Conservation (phyloP, 2,329 filamentous ascomycete genomes). For the Coniella vitis region DNA sequence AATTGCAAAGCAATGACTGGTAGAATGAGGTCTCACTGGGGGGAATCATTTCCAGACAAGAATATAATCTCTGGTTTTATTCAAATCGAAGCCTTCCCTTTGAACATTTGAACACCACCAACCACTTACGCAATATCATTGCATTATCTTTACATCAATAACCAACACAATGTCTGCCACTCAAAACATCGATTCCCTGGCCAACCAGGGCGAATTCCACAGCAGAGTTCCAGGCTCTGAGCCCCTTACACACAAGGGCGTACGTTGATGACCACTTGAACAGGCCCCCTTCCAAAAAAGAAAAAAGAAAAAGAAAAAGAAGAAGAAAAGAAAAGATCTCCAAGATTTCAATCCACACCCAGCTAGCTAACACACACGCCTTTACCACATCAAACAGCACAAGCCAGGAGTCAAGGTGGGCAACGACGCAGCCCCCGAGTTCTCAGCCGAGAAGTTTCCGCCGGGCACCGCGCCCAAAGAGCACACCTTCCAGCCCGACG, state of each 20-base stretch:
- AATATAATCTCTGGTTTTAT: no score
- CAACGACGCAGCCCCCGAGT: constrained; percentile 55
- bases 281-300: no score
- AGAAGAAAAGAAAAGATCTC: no score
- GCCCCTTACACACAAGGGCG: constrained; percentile 47
- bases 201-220: constrained; percentile 49
- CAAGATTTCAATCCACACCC: background rate
- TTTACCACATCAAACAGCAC: no score
- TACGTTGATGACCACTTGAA: no score
- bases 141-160: background rate
- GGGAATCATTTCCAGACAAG: no score
- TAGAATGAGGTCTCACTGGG: no score
- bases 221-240: constrained; percentile 42
- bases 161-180: constrained; percentile 31
- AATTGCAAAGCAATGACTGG: no score
- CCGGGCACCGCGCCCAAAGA: constrained; percentile 55
- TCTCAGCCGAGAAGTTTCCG: constrained; percentile 52
- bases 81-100: no score
- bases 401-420: constrained; percentile 54
- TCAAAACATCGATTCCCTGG: constrained; percentile 44
- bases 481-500: constrained; percentile 33
- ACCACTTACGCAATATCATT: no score
- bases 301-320: no score
- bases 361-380: constrained; percentile 15
- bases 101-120: no score